Percentiles rank a stretch among this genome's conserved stretches.
Evolutionary conservation across 2,329 filamentous ascomycete species (phyloP).

Genomic region (Hymenoscyphus infarciens): DNA sequence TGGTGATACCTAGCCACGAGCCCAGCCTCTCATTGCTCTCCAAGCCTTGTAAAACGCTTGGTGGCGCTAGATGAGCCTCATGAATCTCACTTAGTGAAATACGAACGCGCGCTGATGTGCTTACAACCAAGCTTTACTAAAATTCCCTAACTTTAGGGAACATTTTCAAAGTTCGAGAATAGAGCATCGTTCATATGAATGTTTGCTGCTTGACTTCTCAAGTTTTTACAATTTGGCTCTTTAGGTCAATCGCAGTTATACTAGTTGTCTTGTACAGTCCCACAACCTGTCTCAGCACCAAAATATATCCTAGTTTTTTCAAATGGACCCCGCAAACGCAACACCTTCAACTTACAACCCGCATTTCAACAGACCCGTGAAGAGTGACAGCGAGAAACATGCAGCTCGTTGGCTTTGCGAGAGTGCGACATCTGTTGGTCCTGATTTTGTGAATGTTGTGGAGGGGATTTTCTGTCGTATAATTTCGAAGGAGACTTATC

Average conservation of each 20-base stretch:
- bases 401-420: not conserved
- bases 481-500: not conserved
- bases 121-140: no score
- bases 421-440: not conserved
- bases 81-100: no score
- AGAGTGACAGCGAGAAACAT: not conserved
- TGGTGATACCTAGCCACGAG: not conserved
- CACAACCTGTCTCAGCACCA: not conserved
- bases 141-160: no score
- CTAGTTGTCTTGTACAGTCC: not conserved
- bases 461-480: not conserved
- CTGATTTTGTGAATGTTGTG: not conserved
- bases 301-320: not conserved
- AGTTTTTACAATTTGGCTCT: no score
- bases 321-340: not conserved
- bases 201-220: no score
- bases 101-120: no score
- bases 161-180: no score
- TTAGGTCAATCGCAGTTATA: no score
- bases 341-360: not conserved
- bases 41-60: not conserved
- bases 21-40: not conserved
- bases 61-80: no score
- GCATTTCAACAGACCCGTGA: not conserved
- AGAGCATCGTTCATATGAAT: no score